Percentiles rank a stretch among this genome's conserved stretches.
These are phyloP conservation scores for Cardiospermum halicacabum DNA, from an alignment of 345 rosid species.

Conservation along the genomic window DNA sequence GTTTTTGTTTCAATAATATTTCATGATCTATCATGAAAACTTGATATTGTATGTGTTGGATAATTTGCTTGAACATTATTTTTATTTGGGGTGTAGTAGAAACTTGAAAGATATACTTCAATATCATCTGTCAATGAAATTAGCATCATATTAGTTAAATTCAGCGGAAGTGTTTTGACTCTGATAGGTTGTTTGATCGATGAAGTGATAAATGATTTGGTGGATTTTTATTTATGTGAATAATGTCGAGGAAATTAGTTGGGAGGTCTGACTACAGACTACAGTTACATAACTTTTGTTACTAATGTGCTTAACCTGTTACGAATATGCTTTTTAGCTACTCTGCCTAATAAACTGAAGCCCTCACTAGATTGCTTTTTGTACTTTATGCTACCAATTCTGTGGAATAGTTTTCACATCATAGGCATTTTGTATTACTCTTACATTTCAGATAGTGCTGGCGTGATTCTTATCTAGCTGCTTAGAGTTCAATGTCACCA, in stretches of 20 bases:
- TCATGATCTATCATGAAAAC: no score
- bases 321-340: not conserved
- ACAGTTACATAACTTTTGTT: not conserved
- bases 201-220: not conserved
- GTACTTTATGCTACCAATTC: not conserved
- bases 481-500: not conserved
- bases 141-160: no score
- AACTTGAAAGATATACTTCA: no score
- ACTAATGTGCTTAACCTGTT: not conserved
- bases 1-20: no score
- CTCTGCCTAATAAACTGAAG: not conserved
- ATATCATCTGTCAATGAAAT: no score
- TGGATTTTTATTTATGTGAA: not conserved
- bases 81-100: no score
- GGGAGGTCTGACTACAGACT: not conserved
- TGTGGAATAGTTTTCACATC: not conserved
- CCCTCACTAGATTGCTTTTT: not conserved
- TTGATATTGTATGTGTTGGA: no score
- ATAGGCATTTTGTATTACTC: not conserved
- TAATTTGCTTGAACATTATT: no score
- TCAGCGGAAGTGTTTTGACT: not conserved
- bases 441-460: not conserved
- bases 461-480: not conserved
- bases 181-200: not conserved
- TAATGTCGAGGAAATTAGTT: not conserved